These are phyloP conservation scores for Aspergillus indologenus DNA, from an alignment of 495 filamentous ascomycete species.

Conservation along the genomic window DNA sequence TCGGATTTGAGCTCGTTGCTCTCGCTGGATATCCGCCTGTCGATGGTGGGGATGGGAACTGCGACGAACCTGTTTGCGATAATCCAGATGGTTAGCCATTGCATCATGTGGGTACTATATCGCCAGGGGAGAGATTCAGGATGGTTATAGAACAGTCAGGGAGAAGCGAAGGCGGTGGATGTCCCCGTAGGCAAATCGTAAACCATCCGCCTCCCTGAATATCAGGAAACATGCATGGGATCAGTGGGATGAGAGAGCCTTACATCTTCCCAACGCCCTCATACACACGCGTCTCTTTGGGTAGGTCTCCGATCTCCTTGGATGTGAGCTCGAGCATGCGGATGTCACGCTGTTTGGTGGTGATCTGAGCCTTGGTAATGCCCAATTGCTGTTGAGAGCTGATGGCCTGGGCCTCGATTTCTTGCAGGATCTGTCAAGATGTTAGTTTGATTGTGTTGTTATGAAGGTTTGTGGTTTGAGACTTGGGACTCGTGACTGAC, in stretches of 20 bases:
- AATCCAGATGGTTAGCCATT: neutral
- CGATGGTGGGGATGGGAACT: slow-evolving; percentile 66
- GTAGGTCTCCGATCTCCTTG: slow-evolving; percentile 73
- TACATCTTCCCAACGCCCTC: slow-evolving; percentile 98
- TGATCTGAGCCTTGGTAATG: slow-evolving; percentile 80
- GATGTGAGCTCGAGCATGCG: slow-evolving; percentile 86
- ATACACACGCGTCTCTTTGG: slow-evolving; percentile 79
- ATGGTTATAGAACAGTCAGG: slow-evolving; percentile 1
- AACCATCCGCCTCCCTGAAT: too few relatives aligned
- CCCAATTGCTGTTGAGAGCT: slow-evolving; percentile 89
- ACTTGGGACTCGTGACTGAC: slow-evolving; percentile 39
- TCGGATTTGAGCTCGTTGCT: slow-evolving; percentile 72
- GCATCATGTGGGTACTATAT: too few relatives aligned
- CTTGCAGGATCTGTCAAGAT: slow-evolving; percentile 71
- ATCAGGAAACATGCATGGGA: too few relatives aligned
- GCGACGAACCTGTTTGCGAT: slow-evolving; percentile 72
- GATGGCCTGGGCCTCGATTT: slow-evolving; percentile 86
- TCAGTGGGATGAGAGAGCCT: too few relatives aligned
- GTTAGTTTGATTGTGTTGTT: slow-evolving; percentile 13
- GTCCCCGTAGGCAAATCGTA: neutral
- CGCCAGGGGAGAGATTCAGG: too few relatives aligned
- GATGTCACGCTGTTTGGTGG: slow-evolving; percentile 81
- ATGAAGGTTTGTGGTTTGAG: neutral
- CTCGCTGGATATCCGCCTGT: slow-evolving; percentile 73
- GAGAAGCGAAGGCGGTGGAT: neutral